These are phyloP conservation scores for Vachellia pachyceras DNA, from an alignment of 306 rosid species.

Conservation along the genomic window DNA sequence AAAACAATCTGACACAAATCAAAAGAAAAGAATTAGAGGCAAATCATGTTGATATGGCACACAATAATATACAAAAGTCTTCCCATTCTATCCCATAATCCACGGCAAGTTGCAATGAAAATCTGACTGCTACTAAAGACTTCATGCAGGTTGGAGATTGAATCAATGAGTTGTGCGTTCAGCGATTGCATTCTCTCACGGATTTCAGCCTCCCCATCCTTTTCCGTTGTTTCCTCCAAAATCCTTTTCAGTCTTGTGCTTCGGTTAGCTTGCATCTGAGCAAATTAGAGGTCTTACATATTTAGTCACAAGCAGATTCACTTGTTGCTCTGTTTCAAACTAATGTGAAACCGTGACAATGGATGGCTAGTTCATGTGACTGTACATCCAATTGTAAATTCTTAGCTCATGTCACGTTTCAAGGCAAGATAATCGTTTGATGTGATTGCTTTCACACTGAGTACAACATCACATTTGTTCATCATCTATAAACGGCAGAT, in stretches of 20 bases:
- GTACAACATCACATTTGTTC: too few species aligned
- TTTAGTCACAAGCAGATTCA: constrained; percentile 7
- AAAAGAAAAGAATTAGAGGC: constrained; percentile 21
- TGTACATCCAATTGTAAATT: not conserved
- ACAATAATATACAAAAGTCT: not conserved
- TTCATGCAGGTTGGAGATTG: constrained; percentile 87
- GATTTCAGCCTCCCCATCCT: constrained; percentile 89
- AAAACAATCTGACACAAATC: constrained; percentile 63
- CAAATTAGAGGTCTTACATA: constrained; percentile 6
- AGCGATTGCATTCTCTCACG: constrained; percentile 93
- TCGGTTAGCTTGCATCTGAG: constrained; percentile 80
- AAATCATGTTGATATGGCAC: not conserved
- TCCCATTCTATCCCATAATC: constrained; percentile 96
- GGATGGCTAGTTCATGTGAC: not conserved
- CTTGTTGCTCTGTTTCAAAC: not conserved
- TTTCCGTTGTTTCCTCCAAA: constrained; percentile 89
- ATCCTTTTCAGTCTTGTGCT: constrained; percentile 81
- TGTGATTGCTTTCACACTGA: too few species aligned
- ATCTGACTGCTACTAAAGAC: constrained; percentile 84
- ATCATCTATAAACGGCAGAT: too few species aligned
- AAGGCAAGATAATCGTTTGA: too few species aligned
- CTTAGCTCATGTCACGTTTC: not conserved
- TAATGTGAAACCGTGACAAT: not conserved
- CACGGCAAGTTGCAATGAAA: constrained; percentile 80
- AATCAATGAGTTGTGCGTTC: constrained; percentile 76